phyloP scores from a whole-genome alignment of 164 flowering plant genomes.

The Cinnamomum micranthum region DNA sequence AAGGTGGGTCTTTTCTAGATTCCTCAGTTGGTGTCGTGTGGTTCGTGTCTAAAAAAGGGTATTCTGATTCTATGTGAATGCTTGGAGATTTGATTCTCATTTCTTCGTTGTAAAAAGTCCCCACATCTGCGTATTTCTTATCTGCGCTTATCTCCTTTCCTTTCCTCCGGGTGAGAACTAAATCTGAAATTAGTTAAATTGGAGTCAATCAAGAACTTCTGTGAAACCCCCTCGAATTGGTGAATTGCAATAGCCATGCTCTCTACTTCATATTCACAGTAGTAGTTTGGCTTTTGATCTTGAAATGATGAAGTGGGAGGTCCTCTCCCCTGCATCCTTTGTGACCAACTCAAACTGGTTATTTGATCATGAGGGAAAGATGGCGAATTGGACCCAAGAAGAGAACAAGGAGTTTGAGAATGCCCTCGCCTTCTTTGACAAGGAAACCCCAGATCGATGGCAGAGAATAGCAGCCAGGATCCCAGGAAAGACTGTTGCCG shows the following conservation, averaged over 20 bases:
- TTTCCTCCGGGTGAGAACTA: background rate
- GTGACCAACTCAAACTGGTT: conserved; percentile 41
- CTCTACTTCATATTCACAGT: background rate
- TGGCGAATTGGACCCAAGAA: conserved; percentile 56
- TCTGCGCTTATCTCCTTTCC: conserved; percentile 9
- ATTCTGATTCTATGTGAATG: conserved; percentile 38
- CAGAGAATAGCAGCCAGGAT: conserved; percentile 56
- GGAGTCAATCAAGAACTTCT: background rate
- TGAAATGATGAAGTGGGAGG: conserved; percentile 52
- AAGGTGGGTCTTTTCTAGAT: conserved; percentile 41
- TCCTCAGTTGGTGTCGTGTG: conserved; percentile 27
- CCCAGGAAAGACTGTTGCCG: conserved; percentile 63
- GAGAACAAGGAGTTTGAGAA: conserved; percentile 76
- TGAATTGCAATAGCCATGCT: background rate
- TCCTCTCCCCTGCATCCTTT: conserved; percentile 36
- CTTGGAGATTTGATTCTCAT: conserved; percentile 23
- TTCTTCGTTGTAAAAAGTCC: conserved; percentile 17
- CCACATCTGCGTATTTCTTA: conserved; percentile 20
- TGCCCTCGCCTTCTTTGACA: conserved; percentile 59
- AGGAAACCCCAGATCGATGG: conserved; percentile 73
- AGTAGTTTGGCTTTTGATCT: conserved; percentile 9
- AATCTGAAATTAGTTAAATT: background rate
- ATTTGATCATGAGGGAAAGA: conserved; percentile 34
- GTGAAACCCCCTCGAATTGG: background rate
- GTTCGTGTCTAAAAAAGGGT: conserved; percentile 17